A percentile compares a stretch with the other conserved stretches of the same genome.
Evolutionary conservation across 768 basidiomycete species (phyloP).

Genomic region (Coprinellus aureogranulatus): DNA sequence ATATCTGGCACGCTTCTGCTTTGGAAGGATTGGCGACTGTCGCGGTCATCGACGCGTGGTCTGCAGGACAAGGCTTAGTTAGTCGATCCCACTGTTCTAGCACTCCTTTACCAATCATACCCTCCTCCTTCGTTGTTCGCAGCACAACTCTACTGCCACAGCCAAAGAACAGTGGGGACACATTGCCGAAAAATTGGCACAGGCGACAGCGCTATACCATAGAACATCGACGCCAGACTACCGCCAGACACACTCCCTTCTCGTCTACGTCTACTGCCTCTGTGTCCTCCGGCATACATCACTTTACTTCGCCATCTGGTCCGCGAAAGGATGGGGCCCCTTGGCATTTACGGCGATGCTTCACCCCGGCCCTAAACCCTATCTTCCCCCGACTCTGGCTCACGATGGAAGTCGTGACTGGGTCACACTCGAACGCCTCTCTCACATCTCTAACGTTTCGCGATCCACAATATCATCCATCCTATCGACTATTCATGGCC

Average conservation of each 20-base stretch:
- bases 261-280: constrained; percentile 65
- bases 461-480: constrained; percentile 63
- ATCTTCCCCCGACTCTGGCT: constrained; percentile 57
- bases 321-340: constrained; percentile 85
- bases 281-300: constrained; percentile 71
- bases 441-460: constrained; percentile 64
- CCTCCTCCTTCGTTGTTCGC: constrained; percentile 2
- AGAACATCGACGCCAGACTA: constrained; percentile 54
- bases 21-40: constrained; percentile 84
- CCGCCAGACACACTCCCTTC: constrained; percentile 57
- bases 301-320: constrained; percentile 77
- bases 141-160: constrained; percentile 57
- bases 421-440: constrained; percentile 62
- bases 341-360: constrained; percentile 75
- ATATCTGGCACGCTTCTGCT: constrained; percentile 85
- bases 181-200: constrained; percentile 67
- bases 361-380: constrained; percentile 57
- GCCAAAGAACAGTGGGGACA: constrained; percentile 74
- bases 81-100: constrained; percentile 26
- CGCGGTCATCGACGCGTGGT: constrained; percentile 82
- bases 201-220: constrained; percentile 62
- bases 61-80: constrained; percentile 68
- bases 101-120: constrained; percentile 5
- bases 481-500: constrained; percentile 77
- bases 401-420: constrained; percentile 43